Evolutionary conservation across 2,329 filamentous ascomycete species (phyloP).

Genomic region (Penicillium sp.): DNA sequence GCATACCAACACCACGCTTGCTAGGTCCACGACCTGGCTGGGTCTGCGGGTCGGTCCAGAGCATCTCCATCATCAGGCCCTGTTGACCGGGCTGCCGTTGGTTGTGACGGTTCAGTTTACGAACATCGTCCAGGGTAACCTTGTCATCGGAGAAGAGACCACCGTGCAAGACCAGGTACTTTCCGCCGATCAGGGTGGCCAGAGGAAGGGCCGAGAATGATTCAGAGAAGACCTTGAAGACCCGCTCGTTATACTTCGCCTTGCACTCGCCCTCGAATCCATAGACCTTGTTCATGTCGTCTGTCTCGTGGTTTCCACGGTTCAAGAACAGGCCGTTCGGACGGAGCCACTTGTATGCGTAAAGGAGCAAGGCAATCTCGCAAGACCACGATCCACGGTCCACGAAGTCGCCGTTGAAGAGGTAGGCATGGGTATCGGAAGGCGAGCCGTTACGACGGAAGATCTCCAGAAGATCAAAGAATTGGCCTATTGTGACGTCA

Average conservation of each 20-base stretch:
- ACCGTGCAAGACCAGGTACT: slow-evolving; percentile 90
- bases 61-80: slow-evolving; percentile 99
- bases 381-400: slow-evolving; percentile 97
- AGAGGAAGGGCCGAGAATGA: slow-evolving; percentile 93
- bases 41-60: slow-evolving; percentile 96
- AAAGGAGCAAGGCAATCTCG: slow-evolving; percentile 91
- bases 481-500: slow-evolving; percentile 68
- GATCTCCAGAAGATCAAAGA: slow-evolving; percentile 94
- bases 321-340: slow-evolving; percentile 91
- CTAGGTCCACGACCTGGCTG: slow-evolving; percentile 84
- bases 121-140: slow-evolving; percentile 86
- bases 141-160: slow-evolving; percentile 95
- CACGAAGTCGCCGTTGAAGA: slow-evolving; percentile 99
- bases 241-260: slow-evolving; percentile 93
- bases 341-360: slow-evolving; percentile 94
- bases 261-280: slow-evolving; percentile 98
- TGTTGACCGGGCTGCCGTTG: slow-evolving; percentile 91
- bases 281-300: slow-evolving; percentile 98
- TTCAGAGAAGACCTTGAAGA: slow-evolving; percentile 97
- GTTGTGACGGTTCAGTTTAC: slow-evolving; percentile 85
- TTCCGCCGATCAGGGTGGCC: slow-evolving; percentile 86
- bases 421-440: slow-evolving; percentile 82
- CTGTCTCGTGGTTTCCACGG: slow-evolving; percentile 96
- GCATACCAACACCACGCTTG: slow-evolving; percentile 93
- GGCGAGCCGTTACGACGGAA: slow-evolving; percentile 89